A percentile compares a stretch with the other conserved stretches of the same genome.
Conservation (phyloP, 176 grass and related monocot species). For the Carex myosuroides region DNA sequence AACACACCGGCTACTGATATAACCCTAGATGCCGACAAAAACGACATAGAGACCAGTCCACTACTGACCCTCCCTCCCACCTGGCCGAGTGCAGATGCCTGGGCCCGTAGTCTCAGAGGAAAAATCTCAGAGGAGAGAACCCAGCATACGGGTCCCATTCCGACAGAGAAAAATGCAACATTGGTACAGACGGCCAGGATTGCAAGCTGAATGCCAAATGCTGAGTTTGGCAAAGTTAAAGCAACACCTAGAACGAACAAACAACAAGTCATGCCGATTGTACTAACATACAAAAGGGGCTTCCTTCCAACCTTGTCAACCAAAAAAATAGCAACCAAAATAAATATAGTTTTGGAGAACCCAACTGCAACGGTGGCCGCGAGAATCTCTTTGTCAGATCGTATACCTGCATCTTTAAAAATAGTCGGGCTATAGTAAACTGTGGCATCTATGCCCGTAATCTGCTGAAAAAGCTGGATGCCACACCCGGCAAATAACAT, state of each 20-base stretch:
- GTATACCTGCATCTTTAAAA: constrained; percentile 77
- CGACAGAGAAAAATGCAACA: constrained; percentile 84
- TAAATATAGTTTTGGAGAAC: constrained; percentile 77
- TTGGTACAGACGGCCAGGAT: constrained; percentile 76
- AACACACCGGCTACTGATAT: constrained; percentile 78
- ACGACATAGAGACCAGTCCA: constrained; percentile 80
- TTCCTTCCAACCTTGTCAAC: constrained; percentile 89
- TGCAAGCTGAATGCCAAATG: constrained; percentile 51
- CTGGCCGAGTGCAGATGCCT: constrained; percentile 79
- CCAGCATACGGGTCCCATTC: constrained; percentile 93
- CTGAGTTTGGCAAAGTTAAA: constrained; percentile 42
- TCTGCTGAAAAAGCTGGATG: constrained; percentile 87
- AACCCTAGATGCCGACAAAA: constrained; percentile 60
- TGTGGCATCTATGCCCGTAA: constrained; percentile 87
- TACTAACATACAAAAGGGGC: constrained; percentile 78
- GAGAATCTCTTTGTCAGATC: constrained; percentile 75
- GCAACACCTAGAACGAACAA: constrained; percentile 55
- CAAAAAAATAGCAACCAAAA: constrained; percentile 82
- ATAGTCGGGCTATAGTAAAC: constrained; percentile 88
- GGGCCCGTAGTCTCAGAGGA: constrained; percentile 77
- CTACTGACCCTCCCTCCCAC: constrained; percentile 83
- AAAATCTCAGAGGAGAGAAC: constrained; percentile 88
- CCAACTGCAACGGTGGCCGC: constrained; percentile 75
- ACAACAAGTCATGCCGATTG: constrained; percentile 80
- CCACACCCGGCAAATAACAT: constrained; percentile 71